Percentiles rank a stretch among this genome's conserved stretches.
phyloP scores from a whole-genome alignment of 2,329 filamentous ascomycete genomes.

The Chaetomiaceae sp. region DNA sequence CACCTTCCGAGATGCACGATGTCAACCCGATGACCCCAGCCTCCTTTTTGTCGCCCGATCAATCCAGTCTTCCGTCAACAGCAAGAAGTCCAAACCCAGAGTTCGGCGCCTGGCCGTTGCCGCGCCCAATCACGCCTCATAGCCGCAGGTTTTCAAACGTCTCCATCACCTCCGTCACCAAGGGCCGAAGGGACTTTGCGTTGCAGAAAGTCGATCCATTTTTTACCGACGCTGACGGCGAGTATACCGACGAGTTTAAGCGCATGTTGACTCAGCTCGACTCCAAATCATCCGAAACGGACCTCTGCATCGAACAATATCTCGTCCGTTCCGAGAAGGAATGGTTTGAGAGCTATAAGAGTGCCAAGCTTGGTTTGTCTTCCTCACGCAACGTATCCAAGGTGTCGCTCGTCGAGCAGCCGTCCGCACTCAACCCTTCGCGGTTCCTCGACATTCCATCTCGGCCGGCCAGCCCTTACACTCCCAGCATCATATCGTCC shows the following conservation, averaged over 20 bases:
- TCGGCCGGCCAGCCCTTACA: slow-evolving; percentile 10
- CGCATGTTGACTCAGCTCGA: slow-evolving; percentile 49
- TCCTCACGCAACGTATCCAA: slow-evolving; percentile 28
- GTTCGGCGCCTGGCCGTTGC: slow-evolving; percentile 8
- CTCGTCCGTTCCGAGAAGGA: slow-evolving; percentile 60
- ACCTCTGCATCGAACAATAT: slow-evolving; percentile 61
- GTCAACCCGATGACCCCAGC: slow-evolving; percentile 4
- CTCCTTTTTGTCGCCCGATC: slow-evolving; percentile 13
- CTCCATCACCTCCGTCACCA: slow-evolving; percentile 53
- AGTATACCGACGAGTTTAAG: slow-evolving; percentile 56
- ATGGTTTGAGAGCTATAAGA: slow-evolving; percentile 57
- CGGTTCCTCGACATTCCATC: slow-evolving; percentile 14
- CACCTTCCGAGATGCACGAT: slow-evolving; percentile 13
- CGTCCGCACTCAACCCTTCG: not conserved
- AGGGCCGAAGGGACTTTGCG: slow-evolving; percentile 57
- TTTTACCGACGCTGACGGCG: slow-evolving; percentile 59
- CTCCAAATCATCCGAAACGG: slow-evolving; percentile 52
- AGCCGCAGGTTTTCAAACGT: slow-evolving; percentile 41
- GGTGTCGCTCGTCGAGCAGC: slow-evolving; percentile 25
- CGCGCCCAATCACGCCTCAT: slow-evolving; percentile 12
- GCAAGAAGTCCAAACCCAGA: slow-evolving; percentile 6
- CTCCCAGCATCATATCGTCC: slow-evolving; percentile 16
- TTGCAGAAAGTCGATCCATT: slow-evolving; percentile 63
- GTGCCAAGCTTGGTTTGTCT: slow-evolving; percentile 51
- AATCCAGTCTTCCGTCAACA: not conserved